Conservation (phyloP, 306 rosid species). For the Trifolium dubium region DNA sequence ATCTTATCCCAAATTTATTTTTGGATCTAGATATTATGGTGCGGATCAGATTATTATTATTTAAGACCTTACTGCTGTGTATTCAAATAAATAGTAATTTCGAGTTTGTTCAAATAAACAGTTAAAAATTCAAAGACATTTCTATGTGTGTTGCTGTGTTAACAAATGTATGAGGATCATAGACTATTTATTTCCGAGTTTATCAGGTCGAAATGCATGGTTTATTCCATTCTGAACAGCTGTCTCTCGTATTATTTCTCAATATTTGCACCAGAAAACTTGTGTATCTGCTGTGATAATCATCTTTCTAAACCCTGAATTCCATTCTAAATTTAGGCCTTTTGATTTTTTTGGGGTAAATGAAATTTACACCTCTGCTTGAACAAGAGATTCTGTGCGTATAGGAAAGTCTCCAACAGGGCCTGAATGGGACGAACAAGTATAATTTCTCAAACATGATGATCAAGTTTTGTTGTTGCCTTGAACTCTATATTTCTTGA, state of each 20-base stretch:
- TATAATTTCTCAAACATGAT: too few species aligned
- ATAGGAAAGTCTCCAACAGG: not conserved
- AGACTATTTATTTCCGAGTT: not conserved
- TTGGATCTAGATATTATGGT: conserved; percentile 42
- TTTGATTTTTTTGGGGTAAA: not conserved
- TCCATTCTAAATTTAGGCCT: not conserved
- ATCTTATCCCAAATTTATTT: conserved; percentile 34
- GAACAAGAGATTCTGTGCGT: not conserved
- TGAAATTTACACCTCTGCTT: not conserved
- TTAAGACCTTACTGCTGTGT: conserved; percentile 39
- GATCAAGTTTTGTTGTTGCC: too few species aligned
- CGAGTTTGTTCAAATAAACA: conserved; percentile 32
- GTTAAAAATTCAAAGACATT: conserved; percentile 25
- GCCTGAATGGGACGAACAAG: too few species aligned
- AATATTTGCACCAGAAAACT: not conserved
- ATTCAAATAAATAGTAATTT: conserved; percentile 42
- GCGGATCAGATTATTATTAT: conserved; percentile 35
- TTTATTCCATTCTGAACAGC: not conserved
- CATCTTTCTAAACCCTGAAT: not conserved
- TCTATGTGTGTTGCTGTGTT: conserved; percentile 30
- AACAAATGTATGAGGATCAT: conserved; percentile 4
- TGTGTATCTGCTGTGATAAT: not conserved
- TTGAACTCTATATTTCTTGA: too few species aligned
- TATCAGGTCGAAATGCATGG: conserved; percentile 17
- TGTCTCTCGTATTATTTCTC: not conserved